phyloP scores from a whole-genome alignment of 2,329 filamentous ascomycete genomes.

The Atkinsonella hypoxylon region DNA sequence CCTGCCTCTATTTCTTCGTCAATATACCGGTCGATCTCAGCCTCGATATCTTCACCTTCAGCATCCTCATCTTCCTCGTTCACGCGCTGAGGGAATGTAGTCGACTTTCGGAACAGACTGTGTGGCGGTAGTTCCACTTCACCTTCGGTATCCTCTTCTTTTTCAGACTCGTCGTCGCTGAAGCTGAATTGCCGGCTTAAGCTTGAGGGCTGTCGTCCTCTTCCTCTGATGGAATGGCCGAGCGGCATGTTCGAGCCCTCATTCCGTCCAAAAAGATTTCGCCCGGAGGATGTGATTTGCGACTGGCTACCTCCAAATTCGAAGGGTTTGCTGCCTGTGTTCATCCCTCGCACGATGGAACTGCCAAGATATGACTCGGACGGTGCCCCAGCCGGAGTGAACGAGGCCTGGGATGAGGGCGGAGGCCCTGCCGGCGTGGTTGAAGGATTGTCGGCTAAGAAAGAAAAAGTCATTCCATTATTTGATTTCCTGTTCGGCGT shows the following conservation, averaged over 20 bases:
- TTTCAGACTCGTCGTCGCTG: constrained; percentile 20
- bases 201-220: constrained; percentile 34
- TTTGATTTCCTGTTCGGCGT: constrained; percentile 34
- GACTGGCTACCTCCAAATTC: constrained; percentile 24
- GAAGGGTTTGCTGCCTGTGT: constrained; percentile 25
- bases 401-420: constrained; percentile 39
- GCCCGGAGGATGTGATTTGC: constrained; percentile 15
- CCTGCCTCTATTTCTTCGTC: constrained; percentile 25
- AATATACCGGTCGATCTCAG: constrained; percentile 24
- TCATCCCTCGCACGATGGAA: constrained; percentile 36
- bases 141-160: constrained; percentile 21
- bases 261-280: constrained; percentile 25
- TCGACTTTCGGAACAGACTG: constrained; percentile 21
- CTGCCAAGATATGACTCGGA: constrained; percentile 43
- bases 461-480: constrained; percentile 23
- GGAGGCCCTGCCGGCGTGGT: constrained; percentile 42
- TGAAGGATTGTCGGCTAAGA: constrained; percentile 33
- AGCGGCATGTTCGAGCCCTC: constrained; percentile 31
- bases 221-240: constrained; percentile 34
- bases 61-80: constrained; percentile 15
- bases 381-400: constrained; percentile 44
- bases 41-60: constrained; percentile 20
- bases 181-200: constrained; percentile 32
- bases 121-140: constrained; percentile 23
- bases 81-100: constrained; percentile 7